phyloP scores from a whole-genome alignment of 257 asterid species.

The Dorcoceras hygrometricum region DNA sequence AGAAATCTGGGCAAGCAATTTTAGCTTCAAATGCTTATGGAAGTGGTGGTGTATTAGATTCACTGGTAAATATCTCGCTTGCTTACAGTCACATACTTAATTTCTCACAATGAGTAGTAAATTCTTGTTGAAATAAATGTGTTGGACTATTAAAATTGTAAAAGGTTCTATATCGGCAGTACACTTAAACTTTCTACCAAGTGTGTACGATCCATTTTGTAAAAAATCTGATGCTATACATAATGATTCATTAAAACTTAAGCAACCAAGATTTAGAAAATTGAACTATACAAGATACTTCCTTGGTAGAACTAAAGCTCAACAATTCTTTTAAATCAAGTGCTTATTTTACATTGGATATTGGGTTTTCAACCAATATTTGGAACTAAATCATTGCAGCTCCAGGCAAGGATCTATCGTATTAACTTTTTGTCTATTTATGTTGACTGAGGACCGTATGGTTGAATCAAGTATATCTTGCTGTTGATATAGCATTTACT shows the following conservation, averaged over 20 bases:
- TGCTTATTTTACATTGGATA: slow-evolving; percentile 2
- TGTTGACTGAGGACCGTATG: background rate
- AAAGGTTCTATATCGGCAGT: slow-evolving; percentile 6
- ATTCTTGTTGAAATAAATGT: slow-evolving; percentile 2
- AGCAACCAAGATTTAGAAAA: background rate
- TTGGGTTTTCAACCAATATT: too few species aligned
- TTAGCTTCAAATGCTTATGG: slow-evolving; percentile 54
- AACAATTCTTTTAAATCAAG: background rate
- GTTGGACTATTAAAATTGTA: slow-evolving; percentile 8
- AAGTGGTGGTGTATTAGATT: slow-evolving; percentile 41
- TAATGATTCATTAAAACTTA: slow-evolving; percentile 11
- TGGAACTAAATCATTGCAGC: background rate
- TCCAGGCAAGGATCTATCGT: background rate
- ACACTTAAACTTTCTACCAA: slow-evolving; percentile 1
- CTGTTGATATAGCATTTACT: background rate
- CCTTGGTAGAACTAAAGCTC: background rate
- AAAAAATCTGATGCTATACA: slow-evolving; percentile 10
- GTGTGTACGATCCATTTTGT: slow-evolving; percentile 6
- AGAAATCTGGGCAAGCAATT: slow-evolving; percentile 63
- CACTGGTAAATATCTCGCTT: slow-evolving; percentile 38
- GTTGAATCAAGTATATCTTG: background rate
- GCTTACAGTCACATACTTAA: slow-evolving; percentile 9
- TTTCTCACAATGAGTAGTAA: background rate
- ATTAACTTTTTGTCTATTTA: background rate
- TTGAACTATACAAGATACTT: background rate